phyloP scores from a whole-genome alignment of 805 yeast genomes.

The Candida pseudofarinosa region DNA sequence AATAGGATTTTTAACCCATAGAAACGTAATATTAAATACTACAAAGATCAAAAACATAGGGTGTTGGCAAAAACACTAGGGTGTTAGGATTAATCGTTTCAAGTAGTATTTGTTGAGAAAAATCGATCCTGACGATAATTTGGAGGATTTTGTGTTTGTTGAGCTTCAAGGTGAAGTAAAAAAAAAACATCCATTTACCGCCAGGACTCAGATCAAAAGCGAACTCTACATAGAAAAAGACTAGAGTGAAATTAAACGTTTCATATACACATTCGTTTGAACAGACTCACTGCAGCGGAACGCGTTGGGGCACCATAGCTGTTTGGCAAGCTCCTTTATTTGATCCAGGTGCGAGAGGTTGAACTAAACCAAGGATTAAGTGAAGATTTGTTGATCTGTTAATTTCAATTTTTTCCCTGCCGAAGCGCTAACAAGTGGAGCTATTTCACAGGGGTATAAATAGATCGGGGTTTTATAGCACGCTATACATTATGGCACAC shows the following conservation, averaged over 20 bases:
- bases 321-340: too few relatives aligned
- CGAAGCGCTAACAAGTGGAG: too few relatives aligned
- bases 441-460: too few relatives aligned
- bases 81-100: background rate
- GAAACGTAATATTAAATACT: background rate
- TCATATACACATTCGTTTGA: background rate
- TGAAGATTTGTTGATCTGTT: background rate
- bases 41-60: background rate
- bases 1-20: background rate
- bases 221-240: background rate
- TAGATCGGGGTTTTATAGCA: too few relatives aligned
- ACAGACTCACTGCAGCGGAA: background rate
- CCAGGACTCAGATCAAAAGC: background rate
- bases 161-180: background rate
- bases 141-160: background rate
- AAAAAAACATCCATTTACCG: background rate
- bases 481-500: conserved; percentile 9
- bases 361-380: too few relatives aligned
- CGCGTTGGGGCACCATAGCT: too few relatives aligned
- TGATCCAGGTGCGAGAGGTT: too few relatives aligned
- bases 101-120: background rate
- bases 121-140: background rate
- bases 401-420: background rate
- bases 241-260: background rate
- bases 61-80: background rate